Conservation (phyloP, 495 filamentous ascomycete genomes). For the Aspergillus sclerotioniger region DNA sequence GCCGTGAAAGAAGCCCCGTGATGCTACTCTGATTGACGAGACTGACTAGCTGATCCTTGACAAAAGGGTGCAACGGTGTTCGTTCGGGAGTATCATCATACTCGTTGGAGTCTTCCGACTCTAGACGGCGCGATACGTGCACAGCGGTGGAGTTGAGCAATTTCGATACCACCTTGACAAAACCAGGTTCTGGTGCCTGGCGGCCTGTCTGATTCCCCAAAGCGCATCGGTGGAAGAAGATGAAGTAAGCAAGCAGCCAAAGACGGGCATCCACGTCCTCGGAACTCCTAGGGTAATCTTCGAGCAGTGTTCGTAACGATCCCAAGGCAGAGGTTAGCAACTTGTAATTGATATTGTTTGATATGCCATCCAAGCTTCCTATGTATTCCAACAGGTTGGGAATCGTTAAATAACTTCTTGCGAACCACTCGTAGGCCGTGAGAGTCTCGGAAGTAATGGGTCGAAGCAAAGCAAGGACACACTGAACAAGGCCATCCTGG, state of each 20-base stretch:
- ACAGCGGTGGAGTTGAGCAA: constrained; percentile 61
- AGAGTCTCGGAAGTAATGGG: constrained; percentile 47
- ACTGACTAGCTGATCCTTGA: constrained; percentile 58
- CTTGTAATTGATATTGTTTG: constrained; percentile 52
- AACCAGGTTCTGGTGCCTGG: constrained; percentile 54
- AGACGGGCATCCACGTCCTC: constrained; percentile 46
- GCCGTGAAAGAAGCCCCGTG: constrained; percentile 53
- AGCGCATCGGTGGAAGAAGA: constrained; percentile 64
- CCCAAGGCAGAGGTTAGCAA: constrained; percentile 50
- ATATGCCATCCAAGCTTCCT: constrained; percentile 46
- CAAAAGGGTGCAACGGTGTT: constrained; percentile 51
- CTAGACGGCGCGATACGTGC: constrained; percentile 55
- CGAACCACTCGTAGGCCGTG: constrained; percentile 58
- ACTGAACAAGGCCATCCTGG: constrained; percentile 28
- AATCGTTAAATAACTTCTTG: constrained; percentile 50
- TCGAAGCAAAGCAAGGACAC: constrained; percentile 48
- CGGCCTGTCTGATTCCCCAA: constrained; percentile 40
- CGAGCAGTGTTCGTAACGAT: constrained; percentile 28
- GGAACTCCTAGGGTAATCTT: constrained; percentile 19
- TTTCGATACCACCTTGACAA: constrained; percentile 62
- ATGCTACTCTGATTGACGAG: constrained; percentile 67
- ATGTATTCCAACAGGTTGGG: constrained; percentile 42
- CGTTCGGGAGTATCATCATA: constrained; percentile 30
- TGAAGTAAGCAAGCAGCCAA: constrained; percentile 80
- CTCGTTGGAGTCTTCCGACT: constrained; percentile 46